These are phyloP conservation scores for Lanmaoa pseudosensibilis DNA, from an alignment of 768 basidiomycete genomes.

Conservation along the genomic window DNA sequence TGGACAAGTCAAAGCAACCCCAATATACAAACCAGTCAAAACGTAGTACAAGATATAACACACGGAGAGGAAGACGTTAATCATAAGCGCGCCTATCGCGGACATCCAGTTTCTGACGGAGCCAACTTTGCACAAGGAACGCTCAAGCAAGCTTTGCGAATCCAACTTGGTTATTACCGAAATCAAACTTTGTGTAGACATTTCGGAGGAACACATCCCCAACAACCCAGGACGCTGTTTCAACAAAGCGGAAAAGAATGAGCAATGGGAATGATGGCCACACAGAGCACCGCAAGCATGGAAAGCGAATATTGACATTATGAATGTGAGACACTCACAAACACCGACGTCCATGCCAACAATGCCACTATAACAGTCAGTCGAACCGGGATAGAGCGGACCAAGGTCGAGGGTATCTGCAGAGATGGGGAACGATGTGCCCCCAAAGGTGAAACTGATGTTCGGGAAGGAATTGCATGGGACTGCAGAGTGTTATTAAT, in stretches of 20 bases:
- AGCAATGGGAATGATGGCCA: conserved; percentile 3
- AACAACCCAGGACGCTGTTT: conserved; percentile 18
- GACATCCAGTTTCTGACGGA: background rate
- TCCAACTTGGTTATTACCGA: conserved; percentile 36
- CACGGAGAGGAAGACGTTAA: background rate
- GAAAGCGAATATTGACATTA: too few relatives aligned
- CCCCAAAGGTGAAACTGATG: conserved; percentile 39
- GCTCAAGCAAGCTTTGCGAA: conserved; percentile 32
- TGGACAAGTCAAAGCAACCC: background rate
- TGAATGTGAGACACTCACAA: conserved; percentile 1
- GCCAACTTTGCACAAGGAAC: background rate
- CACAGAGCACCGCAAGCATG: background rate
- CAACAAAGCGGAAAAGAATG: background rate
- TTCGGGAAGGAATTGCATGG: conserved; percentile 29
- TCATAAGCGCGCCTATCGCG: too few relatives aligned
- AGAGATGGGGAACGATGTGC: conserved; percentile 34
- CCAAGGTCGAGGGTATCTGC: conserved; percentile 41
- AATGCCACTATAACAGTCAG: conserved; percentile 34
- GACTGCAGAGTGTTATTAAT: conserved; percentile 12
- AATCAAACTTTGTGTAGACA: conserved; percentile 43
- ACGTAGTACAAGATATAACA: background rate
- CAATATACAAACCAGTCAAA: background rate
- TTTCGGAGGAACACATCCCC: conserved; percentile 44
- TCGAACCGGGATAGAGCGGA: conserved; percentile 14
- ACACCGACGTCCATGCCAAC: background rate